phyloP scores from a whole-genome alignment of 2,329 filamentous ascomycete genomes.

The Ophiobolus disseminans region DNA sequence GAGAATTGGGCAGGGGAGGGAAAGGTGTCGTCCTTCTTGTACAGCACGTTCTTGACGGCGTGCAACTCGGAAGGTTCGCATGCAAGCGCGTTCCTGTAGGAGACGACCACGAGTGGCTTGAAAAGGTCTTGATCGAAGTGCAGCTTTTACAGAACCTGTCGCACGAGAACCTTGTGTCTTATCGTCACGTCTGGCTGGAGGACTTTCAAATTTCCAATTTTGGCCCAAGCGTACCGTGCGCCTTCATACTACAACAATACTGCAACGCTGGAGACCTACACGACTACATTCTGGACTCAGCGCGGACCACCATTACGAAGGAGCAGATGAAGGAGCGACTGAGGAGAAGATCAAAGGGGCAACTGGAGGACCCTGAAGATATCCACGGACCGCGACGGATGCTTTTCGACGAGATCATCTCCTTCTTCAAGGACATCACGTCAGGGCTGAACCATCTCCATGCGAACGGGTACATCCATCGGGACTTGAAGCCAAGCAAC shows the following conservation, averaged over 20 bases:
- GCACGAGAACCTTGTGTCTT: constrained; percentile 94
- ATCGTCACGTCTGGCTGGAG: constrained; percentile 96
- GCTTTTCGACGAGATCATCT: constrained; percentile 91
- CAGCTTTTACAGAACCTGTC: constrained; percentile 89
- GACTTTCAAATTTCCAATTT: constrained; percentile 83
- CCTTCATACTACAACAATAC: constrained; percentile 97
- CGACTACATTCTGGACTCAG: constrained; percentile 78
- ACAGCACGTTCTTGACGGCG: constrained; percentile 87
- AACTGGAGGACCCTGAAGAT: constrained; percentile 68
- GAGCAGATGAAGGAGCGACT: constrained; percentile 89
- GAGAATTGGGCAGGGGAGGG: constrained; percentile 84
- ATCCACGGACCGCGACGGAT: constrained; percentile 62
- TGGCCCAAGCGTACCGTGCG: constrained; percentile 88
- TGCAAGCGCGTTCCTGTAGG: constrained; percentile 96
- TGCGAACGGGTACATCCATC: constrained; percentile 89
- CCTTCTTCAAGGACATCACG: constrained; percentile 94
- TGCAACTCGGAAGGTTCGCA: constrained; percentile 86
- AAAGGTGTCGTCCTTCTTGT: constrained; percentile 97
- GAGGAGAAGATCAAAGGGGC: constrained; percentile 80
- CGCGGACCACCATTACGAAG: constrained; percentile 68
- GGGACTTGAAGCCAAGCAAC: constrained; percentile 95
- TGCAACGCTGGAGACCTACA: constrained; percentile 94
- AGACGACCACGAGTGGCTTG: constrained; percentile 92
- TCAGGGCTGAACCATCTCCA: constrained; percentile 91
- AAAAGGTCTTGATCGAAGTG: constrained; percentile 93